phyloP scores from a whole-genome alignment of 106 monocot genomes.

The Platanthera guangdongensis region DNA sequence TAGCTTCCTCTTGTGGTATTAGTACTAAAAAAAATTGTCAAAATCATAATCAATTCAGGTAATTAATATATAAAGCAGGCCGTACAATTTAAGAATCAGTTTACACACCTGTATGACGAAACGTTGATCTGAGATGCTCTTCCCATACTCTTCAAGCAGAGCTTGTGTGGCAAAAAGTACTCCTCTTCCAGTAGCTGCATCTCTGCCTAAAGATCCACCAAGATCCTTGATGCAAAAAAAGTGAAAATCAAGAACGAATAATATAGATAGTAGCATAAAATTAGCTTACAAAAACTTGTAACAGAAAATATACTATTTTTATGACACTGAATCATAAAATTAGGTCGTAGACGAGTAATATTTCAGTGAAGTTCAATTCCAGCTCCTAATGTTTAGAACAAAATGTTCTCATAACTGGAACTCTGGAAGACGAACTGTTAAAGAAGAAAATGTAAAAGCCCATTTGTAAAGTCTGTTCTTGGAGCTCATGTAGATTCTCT shows the following conservation, averaged over 20 bases:
- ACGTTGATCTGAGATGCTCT: constrained; percentile 58
- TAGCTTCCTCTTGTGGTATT: background rate
- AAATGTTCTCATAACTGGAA: too few relatives aligned
- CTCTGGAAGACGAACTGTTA: too few relatives aligned
- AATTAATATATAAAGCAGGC: background rate
- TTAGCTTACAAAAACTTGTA: background rate
- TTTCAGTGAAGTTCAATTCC: background rate
- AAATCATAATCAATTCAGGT: background rate
- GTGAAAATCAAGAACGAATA: background rate
- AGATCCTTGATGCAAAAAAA: constrained; percentile 42
- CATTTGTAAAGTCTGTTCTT: too few relatives aligned
- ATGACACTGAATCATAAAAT: background rate
- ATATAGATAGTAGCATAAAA: background rate
- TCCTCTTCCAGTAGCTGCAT: constrained; percentile 83
- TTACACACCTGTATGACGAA: constrained; percentile 70
- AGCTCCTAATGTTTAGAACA: background rate
- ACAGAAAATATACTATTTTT: background rate
- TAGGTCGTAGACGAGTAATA: background rate
- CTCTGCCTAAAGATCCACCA: constrained; percentile 84
- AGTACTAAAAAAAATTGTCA: background rate
- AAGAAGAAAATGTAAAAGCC: too few relatives aligned
- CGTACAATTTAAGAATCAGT: background rate
- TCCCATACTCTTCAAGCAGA: constrained; percentile 69
- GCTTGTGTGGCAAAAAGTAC: constrained; percentile 78
- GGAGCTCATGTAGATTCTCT: too few relatives aligned